Conservation (phyloP, 202 grass and related monocot species). For the Sporobolus alterniflorus region DNA sequence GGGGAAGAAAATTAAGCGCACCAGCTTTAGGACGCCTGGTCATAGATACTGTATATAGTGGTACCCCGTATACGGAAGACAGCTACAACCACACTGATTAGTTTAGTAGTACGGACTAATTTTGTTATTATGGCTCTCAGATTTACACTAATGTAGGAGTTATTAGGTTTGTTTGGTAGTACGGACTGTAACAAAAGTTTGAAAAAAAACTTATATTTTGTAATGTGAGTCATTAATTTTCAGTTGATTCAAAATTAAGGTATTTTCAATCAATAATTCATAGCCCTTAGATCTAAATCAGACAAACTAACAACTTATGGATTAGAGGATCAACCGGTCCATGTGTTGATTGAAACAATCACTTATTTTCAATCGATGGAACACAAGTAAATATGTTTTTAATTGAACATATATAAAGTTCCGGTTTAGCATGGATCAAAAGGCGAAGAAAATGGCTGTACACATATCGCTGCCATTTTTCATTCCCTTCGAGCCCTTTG, state of each 20-base stretch:
- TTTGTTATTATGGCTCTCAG: background rate
- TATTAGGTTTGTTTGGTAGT: background rate
- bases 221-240: too few species aligned
- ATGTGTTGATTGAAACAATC: too few species aligned
- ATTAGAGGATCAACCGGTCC: too few species aligned
- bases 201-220: too few species aligned
- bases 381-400: too few species aligned
- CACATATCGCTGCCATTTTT: background rate
- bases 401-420: background rate
- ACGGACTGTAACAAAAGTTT: too few species aligned
- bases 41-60: too few species aligned
- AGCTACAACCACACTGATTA: background rate
- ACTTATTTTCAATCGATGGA: too few species aligned
- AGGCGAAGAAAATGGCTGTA: background rate
- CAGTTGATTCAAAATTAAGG: too few species aligned
- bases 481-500: background rate
- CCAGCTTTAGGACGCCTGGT: background rate
- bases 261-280: too few species aligned
- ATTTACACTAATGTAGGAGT: background rate
- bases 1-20: conserved; percentile 3
- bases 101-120: background rate
- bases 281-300: too few species aligned
- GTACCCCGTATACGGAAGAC: background rate
- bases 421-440: background rate
- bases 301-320: too few species aligned